Conservation (phyloP, 805 yeast genomes). For the Lipomyces orientalis region DNA sequence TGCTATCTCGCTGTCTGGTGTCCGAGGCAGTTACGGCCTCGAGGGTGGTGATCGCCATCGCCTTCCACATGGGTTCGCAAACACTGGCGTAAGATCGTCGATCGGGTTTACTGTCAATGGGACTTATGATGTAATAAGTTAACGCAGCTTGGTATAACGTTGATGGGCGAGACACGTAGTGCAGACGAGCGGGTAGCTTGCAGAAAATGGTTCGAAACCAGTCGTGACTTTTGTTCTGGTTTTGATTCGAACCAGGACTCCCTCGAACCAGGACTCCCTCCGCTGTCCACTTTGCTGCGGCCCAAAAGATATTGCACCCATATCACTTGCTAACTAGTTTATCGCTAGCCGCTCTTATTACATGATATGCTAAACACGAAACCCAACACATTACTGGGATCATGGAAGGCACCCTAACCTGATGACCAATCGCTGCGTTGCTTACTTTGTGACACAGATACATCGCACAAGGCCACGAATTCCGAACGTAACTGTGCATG, state of each 20-base stretch:
- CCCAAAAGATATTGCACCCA: neutral
- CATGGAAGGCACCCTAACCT: too few relatives aligned
- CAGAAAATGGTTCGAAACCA: neutral
- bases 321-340: neutral
- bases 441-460: too few relatives aligned
- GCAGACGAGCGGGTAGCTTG: neutral
- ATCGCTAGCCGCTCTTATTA: neutral
- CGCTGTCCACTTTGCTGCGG: neutral
- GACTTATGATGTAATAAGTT: neutral
- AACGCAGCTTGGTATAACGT: neutral
- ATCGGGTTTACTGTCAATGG: neutral
- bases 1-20: neutral
- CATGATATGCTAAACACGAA: neutral
- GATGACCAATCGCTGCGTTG: too few relatives aligned
- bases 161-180: neutral
- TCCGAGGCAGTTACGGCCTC: neutral
- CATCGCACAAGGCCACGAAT: too few relatives aligned
- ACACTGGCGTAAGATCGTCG: neutral
- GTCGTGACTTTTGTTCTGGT: neutral
- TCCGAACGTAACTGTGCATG: too few relatives aligned
- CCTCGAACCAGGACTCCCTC: too few relatives aligned
- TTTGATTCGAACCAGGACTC: neutral
- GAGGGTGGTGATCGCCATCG: neutral
- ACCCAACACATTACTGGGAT: neutral
- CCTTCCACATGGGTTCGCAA: neutral